Conservation (phyloP, 2,329 filamentous ascomycete species). For the Hymenoscyphus repandus region DNA sequence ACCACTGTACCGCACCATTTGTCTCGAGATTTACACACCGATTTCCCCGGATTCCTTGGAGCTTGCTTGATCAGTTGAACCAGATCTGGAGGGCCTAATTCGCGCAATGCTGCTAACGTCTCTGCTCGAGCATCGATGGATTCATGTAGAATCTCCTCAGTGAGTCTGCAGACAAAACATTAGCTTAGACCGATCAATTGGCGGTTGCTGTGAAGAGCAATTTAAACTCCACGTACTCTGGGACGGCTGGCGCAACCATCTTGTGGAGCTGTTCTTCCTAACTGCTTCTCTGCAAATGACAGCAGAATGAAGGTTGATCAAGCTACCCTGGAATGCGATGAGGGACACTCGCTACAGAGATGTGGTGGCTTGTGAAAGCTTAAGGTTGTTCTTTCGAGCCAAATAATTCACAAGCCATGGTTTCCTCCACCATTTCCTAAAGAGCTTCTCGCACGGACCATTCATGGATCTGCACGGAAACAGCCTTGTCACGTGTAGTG, state of each 20-base stretch:
- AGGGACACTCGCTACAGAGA: not conserved
- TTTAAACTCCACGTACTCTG: constrained; percentile 53
- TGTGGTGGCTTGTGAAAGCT: too few species aligned
- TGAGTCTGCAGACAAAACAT: constrained; percentile 57
- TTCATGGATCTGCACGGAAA: not conserved
- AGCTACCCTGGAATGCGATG: not conserved
- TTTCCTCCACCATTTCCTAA: too few species aligned
- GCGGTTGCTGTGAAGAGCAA: not conserved
- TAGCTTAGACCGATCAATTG: constrained; percentile 9
- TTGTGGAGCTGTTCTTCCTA: constrained; percentile 6
- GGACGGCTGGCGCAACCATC: constrained; percentile 58
- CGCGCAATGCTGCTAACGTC: constrained; percentile 75
- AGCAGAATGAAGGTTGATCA: not conserved
- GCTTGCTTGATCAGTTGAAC: constrained; percentile 85
- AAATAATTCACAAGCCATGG: not conserved
- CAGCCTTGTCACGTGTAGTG: not conserved
- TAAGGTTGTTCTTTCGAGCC: not conserved
- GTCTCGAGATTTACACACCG: constrained; percentile 34
- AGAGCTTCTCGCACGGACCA: too few species aligned
- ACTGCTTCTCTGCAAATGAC: not conserved
- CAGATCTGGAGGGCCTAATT: constrained; percentile 91
- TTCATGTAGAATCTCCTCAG: constrained; percentile 87
- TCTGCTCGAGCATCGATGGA: constrained; percentile 92
- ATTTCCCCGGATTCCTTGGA: constrained; percentile 51
- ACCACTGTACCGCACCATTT: not conserved